Percentiles rank a stretch among this genome's conserved stretches.
Evolutionary conservation across 495 filamentous ascomycete genomes (phyloP).

Genomic region (Sporormia fimetaria): DNA sequence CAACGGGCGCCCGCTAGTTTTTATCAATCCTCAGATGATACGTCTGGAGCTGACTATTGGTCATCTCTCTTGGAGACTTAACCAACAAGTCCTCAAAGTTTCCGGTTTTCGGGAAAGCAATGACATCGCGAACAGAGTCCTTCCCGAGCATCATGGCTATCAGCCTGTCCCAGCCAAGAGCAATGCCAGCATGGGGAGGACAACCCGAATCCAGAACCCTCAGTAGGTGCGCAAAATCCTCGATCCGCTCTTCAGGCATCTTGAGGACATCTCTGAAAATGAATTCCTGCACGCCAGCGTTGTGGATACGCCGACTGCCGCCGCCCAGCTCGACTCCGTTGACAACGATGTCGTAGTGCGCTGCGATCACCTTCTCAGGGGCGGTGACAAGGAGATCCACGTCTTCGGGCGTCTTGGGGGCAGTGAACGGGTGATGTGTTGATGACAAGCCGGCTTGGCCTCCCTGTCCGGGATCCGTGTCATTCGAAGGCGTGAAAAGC

Average conservation of each 20-base stretch:
- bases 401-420: slow-evolving; percentile 61
- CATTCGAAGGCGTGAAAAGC: slow-evolving; percentile 65
- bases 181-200: slow-evolving; percentile 93
- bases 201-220: slow-evolving; percentile 75
- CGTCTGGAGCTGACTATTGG: slow-evolving; percentile 48
- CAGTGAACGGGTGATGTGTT: slow-evolving; percentile 94
- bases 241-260: slow-evolving; percentile 45
- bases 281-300: slow-evolving; percentile 71
- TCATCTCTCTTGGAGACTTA: slow-evolving; percentile 56
- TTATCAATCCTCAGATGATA: slow-evolving; percentile 49
- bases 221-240: slow-evolving; percentile 73
- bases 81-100: slow-evolving; percentile 79
- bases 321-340: slow-evolving; percentile 94
- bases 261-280: slow-evolving; percentile 74
- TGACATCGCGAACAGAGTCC: slow-evolving; percentile 75
- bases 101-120: slow-evolving; percentile 88
- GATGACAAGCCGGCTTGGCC: slow-evolving; percentile 69
- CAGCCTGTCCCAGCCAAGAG: slow-evolving; percentile 82
- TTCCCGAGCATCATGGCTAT: slow-evolving; percentile 68
- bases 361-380: slow-evolving; percentile 59
- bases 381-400: slow-evolving; percentile 61
- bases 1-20: background rate
- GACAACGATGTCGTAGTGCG: slow-evolving; percentile 90
- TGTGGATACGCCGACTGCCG: slow-evolving; percentile 85
- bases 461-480: slow-evolving; percentile 68